Conservation (phyloP, 1,284 basidiomycete genomes). For the Cystobasidium slooffiae region DNA sequence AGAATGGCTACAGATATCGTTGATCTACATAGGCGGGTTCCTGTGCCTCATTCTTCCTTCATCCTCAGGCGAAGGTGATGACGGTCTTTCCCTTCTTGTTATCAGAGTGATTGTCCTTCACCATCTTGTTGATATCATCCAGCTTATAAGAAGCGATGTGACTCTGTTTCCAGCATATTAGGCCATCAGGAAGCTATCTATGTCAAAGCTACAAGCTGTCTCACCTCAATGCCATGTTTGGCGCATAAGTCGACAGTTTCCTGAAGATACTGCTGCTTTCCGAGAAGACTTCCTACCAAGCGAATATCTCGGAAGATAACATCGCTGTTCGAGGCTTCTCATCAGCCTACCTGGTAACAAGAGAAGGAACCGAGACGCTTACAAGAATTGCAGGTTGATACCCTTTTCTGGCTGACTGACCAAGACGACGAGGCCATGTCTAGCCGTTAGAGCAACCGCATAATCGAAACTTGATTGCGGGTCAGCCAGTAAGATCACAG, state of each 20-base stretch:
- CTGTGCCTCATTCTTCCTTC: neutral
- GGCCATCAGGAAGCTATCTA: neutral
- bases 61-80: slow-evolving; percentile 32
- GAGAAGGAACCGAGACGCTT: neutral
- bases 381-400: slow-evolving; percentile 41
- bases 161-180: slow-evolving; percentile 8
- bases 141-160: slow-evolving; percentile 44
- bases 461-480: slow-evolving; percentile 48
- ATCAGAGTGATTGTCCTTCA: slow-evolving; percentile 45
- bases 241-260: slow-evolving; percentile 48
- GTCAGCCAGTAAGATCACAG: slow-evolving; percentile 51
- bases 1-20: neutral
- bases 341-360: neutral
- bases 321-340: slow-evolving; percentile 17
- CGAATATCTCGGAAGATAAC: slow-evolving; percentile 48
- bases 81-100: slow-evolving; percentile 48
- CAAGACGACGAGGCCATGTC: slow-evolving; percentile 51
- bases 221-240: slow-evolving; percentile 46
- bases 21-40: neutral
- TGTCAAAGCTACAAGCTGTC: neutral
- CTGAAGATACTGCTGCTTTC: slow-evolving; percentile 42
- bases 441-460: slow-evolving; percentile 46
- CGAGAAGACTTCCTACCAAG: slow-evolving; percentile 45
- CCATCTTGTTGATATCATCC: slow-evolving; percentile 44
- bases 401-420: slow-evolving; percentile 45